Evolutionary conservation across 352 stramenopile genomes (phyloP), one percentile per base, ranked within the genome.

Genomic region (Phytopythium vexans): DNA sequence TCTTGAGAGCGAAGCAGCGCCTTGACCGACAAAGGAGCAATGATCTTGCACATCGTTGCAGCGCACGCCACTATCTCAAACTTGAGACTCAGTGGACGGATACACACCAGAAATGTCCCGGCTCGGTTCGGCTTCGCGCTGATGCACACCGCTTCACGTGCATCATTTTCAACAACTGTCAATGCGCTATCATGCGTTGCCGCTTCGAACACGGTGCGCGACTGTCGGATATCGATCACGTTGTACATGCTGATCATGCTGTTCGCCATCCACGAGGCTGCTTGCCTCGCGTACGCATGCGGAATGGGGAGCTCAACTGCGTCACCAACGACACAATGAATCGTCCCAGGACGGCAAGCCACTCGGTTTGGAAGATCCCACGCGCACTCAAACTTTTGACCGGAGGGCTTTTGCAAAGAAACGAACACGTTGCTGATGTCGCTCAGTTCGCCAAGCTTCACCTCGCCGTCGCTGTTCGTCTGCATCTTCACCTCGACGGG

Each of bases 341-440:
- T n/a, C 8, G 58, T 47, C 46, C 70, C 79, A 31, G 70, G n/a
- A n/a, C n/a, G 73, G 11, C 70, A 35, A 48, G 53, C 64, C 50
- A 64, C 61, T 31, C 58, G 50, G 45, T 81, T 84, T 37, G 74
- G 74, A 14, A 86, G 32, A 14, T 80, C 61, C 72, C 74, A 86
- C 0, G 31, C 61, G 56, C 56, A 83, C 10, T 43, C 40, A 27
- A 41, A 53, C 1, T 38, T 41, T 3, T 14, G 47, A 9, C 32
- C 27, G 27, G 4, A 49, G 50, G 14, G 40, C 39, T 33, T 41
- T 12, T 33, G 40, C 38, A 74, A 51, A 33, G 50, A 37, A 14
- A 66, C 66, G 34, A 15, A 38, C n/a, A 82, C 33, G 27, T 40
- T 11, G 3, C 52, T 42, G 9, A 74, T 36, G 8, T 65, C 53